A percentile compares a stretch with the other conserved stretches of the same genome.
Conservation (phyloP, 2,329 filamentous ascomycete genomes). For the Talaromyces sp. region DNA sequence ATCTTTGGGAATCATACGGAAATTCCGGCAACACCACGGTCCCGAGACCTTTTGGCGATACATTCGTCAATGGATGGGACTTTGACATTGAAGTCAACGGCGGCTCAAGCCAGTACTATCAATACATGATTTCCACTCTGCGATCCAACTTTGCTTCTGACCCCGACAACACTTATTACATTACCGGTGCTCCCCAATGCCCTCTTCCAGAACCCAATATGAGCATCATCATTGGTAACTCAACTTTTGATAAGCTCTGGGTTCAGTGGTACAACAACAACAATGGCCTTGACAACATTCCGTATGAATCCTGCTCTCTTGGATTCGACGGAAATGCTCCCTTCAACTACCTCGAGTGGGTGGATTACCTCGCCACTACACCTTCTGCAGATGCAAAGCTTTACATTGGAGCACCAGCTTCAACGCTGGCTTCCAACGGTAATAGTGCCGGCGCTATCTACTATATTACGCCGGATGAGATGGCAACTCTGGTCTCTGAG, state of each 20-base stretch:
- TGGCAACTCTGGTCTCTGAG: conserved; percentile 41
- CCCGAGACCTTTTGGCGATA: conserved; percentile 47
- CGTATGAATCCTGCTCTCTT: conserved; percentile 15
- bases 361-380: conserved; percentile 33
- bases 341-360: conserved; percentile 47
- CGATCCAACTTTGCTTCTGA: conserved; percentile 40
- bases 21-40: conserved; percentile 31
- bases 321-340: conserved; percentile 12
- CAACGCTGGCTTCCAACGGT: conserved; percentile 21
- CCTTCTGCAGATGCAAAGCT: conserved; percentile 48
- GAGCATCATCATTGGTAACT: conserved; percentile 41
- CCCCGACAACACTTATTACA: conserved; percentile 42
- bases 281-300: conserved; percentile 29
- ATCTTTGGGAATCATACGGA: conserved; percentile 47
- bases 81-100: conserved; percentile 47
- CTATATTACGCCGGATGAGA: conserved; percentile 50
- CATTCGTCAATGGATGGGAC: conserved; percentile 51
- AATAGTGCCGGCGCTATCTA: conserved; percentile 25
- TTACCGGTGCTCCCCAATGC: conserved; percentile 54
- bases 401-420: conserved; percentile 51
- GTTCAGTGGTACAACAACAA: conserved; percentile 56
- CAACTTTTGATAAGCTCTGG: conserved; percentile 52
- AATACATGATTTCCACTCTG: conserved; percentile 45
- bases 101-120: conserved; percentile 36
- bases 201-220: conserved; percentile 48